A percentile compares a stretch with the other conserved stretches of the same genome.
phyloP scores from a whole-genome alignment of 179 eudicot species.

The Amaranthus tricolor region DNA sequence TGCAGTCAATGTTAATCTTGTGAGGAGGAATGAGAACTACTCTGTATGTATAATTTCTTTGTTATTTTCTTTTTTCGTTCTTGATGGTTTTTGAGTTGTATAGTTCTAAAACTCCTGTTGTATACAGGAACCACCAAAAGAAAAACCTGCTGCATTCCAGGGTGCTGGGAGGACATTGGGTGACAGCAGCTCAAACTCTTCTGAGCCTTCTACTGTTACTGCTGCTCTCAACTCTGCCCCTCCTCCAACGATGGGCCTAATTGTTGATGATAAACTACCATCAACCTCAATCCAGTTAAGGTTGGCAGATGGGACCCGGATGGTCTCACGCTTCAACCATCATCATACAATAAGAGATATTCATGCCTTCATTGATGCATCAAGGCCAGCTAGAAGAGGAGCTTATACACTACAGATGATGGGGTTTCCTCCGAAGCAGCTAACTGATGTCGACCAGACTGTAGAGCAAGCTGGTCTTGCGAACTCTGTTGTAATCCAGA shows the following conservation, averaged over 20 bases:
- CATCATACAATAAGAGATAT: conserved; percentile 70
- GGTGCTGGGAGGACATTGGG: conserved; percentile 77
- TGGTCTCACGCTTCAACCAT: conserved; percentile 79
- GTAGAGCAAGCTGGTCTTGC: conserved; percentile 86
- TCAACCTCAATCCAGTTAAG: conserved; percentile 87
- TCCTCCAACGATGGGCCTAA: conserved; percentile 55
- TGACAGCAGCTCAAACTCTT: conserved; percentile 21
- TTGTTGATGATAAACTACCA: conserved; percentile 59
- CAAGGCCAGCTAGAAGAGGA: conserved; percentile 56
- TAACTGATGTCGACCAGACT: conserved; percentile 71
- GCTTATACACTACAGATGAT: conserved; percentile 65
- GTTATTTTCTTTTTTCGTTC: background rate
- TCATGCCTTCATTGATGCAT: conserved; percentile 79
- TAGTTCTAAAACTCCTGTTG: conserved; percentile 5
- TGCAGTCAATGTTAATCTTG: conserved; percentile 40
- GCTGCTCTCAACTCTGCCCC: conserved; percentile 43
- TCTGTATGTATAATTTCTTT: conserved; percentile 36
- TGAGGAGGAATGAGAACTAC: conserved; percentile 42
- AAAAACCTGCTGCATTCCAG: conserved; percentile 41
- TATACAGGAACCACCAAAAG: conserved; percentile 51
- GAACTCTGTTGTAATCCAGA: conserved; percentile 90
- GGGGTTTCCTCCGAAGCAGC: conserved; percentile 93
- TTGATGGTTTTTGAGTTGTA: background rate
- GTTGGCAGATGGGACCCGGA: conserved; percentile 87
- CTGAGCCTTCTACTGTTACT: conserved; percentile 27